phyloP scores from a whole-genome alignment of 306 rosid genomes.

The Prunus mongolica region DNA sequence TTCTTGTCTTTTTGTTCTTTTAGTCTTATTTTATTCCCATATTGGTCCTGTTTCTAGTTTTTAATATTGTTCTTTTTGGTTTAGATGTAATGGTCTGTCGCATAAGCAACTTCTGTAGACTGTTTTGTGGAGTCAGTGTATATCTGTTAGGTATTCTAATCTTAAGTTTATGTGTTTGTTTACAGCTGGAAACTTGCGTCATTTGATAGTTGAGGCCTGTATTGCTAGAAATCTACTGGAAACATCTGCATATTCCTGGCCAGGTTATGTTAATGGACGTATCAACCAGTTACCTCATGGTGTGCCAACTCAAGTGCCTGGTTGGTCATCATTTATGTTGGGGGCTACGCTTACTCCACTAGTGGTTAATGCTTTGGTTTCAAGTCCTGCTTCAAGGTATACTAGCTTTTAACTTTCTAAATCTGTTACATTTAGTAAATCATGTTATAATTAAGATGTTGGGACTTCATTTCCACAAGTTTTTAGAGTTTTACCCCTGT shows the following conservation, averaged over 20 bases:
- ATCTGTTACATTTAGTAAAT: background rate
- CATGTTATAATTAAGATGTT: background rate
- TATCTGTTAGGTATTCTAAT: background rate
- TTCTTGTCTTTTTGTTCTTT: background rate
- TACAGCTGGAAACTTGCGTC: conserved; percentile 95
- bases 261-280: conserved; percentile 74
- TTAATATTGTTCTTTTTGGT: background rate
- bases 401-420: background rate
- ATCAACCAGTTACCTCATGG: conserved; percentile 77
- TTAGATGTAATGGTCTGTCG: background rate
- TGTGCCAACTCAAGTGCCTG: conserved; percentile 67
- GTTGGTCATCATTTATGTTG: conserved; percentile 89
- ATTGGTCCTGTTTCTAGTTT: background rate
- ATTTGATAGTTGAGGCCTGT: conserved; percentile 95
- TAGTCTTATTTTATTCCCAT: background rate
- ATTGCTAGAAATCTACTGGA: conserved; percentile 84
- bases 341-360: conserved; percentile 67
- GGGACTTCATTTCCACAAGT: background rate
- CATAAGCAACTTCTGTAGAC: background rate
- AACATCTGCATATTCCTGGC: conserved; percentile 85
- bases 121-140: background rate
- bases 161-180: conserved; percentile 14
- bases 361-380: conserved; percentile 68
- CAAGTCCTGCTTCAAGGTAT: conserved; percentile 96
- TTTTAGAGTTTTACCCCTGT: background rate